Base-by-base conservation (phyloP, 495 filamentous ascomycete species). In the Aspergillus conjunctus region DNA sequence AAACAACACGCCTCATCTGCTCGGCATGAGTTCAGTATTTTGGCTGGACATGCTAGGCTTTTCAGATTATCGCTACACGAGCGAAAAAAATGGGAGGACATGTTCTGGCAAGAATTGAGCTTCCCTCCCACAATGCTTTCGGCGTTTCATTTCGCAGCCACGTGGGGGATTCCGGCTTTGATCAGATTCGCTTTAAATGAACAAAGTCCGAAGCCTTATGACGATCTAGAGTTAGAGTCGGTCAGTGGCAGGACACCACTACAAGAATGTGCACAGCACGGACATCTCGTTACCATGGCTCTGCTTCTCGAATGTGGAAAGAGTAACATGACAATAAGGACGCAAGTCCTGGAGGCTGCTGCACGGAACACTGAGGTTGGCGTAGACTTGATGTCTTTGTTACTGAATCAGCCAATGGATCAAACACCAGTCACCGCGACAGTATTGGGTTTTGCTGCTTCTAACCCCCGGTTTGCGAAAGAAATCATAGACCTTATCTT, bases 301-400 rank as follows among this genome's bases (percentile, higher is more conserved):
- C 14, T 48, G 7, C 17, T 48, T 5, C 37, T 41, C 9, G 37
- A 41, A 12, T 4, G 17, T 15, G 9, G 17, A 17, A n/a, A 48
- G 9, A 10, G 15, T 10, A 11, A 6, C 9, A 48, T 48, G 17
- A 12, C 7, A 10, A 48, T 48, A 18, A 48, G 17, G 17, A 20
- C 14, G 20, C 5, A 48, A 5, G 44, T 48, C 4, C 4, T 48
- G n/a, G 7, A 10, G n/a, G 44, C 17, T 22, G 44, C 44, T 5
- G 44, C 44, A 31, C 37, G 22, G 34, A 39, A 48, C 33, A 20
- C 34, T n/a, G 31, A 22, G 31, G 22, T 49, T 53, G 44, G 44
- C 4, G 15, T 0, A 1, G 15, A 12, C 49, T 51, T 41, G 39
- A 45, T 21, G 21, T 54, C 21, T 34, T 48, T 48, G 17, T 22